These are phyloP conservation scores for Corynespora cassiicola DNA, from an alignment of 2,329 filamentous ascomycete species.

Conservation along the genomic window DNA sequence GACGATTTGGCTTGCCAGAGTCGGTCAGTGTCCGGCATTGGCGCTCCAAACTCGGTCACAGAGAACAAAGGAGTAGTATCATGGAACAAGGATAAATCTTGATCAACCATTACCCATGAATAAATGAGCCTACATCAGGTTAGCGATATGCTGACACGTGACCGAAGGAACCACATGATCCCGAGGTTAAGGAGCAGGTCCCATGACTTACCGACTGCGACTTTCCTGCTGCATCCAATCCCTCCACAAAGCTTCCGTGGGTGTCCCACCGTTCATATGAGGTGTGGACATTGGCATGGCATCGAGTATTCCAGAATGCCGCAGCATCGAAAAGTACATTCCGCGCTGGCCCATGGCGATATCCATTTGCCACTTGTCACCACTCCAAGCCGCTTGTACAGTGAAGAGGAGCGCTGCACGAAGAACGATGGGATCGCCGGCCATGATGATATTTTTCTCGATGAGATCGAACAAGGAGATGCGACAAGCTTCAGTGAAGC, in stretches of 20 bases:
- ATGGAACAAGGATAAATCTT: slow-evolving; percentile 58
- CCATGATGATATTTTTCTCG: slow-evolving; percentile 73
- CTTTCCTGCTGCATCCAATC: slow-evolving; percentile 71
- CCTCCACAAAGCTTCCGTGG: slow-evolving; percentile 63
- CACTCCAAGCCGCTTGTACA: slow-evolving; percentile 73
- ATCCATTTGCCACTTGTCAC: slow-evolving; percentile 80
- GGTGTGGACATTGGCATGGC: slow-evolving; percentile 54
- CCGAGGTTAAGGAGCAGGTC: slow-evolving; percentile 15
- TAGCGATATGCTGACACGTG: slow-evolving; percentile 31
- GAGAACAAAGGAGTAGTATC: slow-evolving; percentile 61
- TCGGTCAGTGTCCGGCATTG: slow-evolving; percentile 68
- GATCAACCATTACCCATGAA: slow-evolving; percentile 77
- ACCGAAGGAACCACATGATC: slow-evolving; percentile 17
- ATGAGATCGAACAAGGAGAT: slow-evolving; percentile 76
- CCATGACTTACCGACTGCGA: slow-evolving; percentile 61
- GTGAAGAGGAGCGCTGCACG: slow-evolving; percentile 72
- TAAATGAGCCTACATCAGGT: slow-evolving; percentile 66
- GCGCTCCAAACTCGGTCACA: slow-evolving; percentile 69
- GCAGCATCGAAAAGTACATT: slow-evolving; percentile 76
- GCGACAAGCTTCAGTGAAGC: slow-evolving; percentile 73
- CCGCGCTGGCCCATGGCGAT: slow-evolving; percentile 76
- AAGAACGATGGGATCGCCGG: slow-evolving; percentile 68
- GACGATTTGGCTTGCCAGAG: slow-evolving; percentile 68
- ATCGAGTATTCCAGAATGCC: slow-evolving; percentile 72
- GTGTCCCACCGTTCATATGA: slow-evolving; percentile 50